phyloP scores from a whole-genome alignment of 345 rosid species.

The Conringia planisiliqua region DNA sequence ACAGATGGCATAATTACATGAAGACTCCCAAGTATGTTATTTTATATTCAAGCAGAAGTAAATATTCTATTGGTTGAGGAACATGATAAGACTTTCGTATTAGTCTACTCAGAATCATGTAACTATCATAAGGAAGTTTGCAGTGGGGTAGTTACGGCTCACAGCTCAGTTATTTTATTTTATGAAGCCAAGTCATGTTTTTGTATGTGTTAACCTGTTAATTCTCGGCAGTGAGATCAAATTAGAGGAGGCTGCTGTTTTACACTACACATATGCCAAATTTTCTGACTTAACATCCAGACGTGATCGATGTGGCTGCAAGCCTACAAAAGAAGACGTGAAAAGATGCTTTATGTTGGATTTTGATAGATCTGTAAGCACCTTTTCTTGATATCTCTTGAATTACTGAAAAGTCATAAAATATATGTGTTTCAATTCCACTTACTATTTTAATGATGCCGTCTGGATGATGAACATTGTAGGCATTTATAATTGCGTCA shows the following conservation, averaged over 20 bases:
- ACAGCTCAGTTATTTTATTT: neutral
- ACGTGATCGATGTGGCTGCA: slow-evolving; percentile 95
- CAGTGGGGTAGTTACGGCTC: neutral
- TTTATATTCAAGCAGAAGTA: neutral
- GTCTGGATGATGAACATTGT: slow-evolving; percentile 29
- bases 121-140: neutral
- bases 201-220: neutral
- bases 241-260: slow-evolving; percentile 94
- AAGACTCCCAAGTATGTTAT: slow-evolving; percentile 71
- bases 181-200: neutral
- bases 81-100: neutral
- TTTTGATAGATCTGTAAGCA: slow-evolving; percentile 88
- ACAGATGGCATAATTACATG: slow-evolving; percentile 98
- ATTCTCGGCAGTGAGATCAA: slow-evolving; percentile 62
- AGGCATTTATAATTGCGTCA: slow-evolving; percentile 98
- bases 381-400: neutral
- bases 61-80: neutral
- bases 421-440: neutral
- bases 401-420: neutral
- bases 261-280: slow-evolving; percentile 88
- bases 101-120: neutral
- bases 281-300: slow-evolving; percentile 93
- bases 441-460: neutral
- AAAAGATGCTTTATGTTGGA: slow-evolving; percentile 99
- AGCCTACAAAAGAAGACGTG: slow-evolving; percentile 93